Base-by-base conservation (phyloP, 2,329 filamentous ascomycete species). In the Colletotrichum cordylinicola region DNA sequence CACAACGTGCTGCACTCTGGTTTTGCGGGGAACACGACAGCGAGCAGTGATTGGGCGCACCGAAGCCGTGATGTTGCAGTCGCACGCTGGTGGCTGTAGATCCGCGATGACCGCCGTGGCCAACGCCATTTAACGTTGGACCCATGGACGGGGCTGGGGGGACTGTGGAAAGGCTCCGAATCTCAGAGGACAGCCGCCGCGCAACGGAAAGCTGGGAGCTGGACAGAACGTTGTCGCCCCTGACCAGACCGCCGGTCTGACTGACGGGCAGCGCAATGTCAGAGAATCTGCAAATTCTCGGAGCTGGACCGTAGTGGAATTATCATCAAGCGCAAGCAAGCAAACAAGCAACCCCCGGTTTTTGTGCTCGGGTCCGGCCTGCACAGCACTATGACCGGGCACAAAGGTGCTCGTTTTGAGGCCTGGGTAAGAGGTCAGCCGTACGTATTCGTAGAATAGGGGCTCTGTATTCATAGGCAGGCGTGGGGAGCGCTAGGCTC, bases 11-110 rank as follows among this genome's bases (percentile, higher is more conserved):
- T 37, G 37, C 37, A 18, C n/a, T 31, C 55, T 62, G 43, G 37
- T 58, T 48, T 60, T 75, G 70, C 73, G 73, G 72, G 72, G 69
- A 66, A 72, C 43, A 21, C 48, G 27, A 15, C 61, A 48, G 35
- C 48, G 33, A 24, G n/a, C 43, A 21, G 55, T 62, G 72, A 72
- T 72, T 67, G 69, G 62, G 62, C 39, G 52, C 31, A 15, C 61
- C 16, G n/a, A 33, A 55, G 68, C 62, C 27, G 21, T 43, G 35
- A 61, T 70, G 55, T 43, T 75, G 68, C 31, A 64, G 55, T 67
- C 12, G 52, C 61, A 67, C 62, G 21, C 43, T 37, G 43, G 43
- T 73, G 71, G 60, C 58, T 60, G 48, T 48, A 71, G 55, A 75
- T 73, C 58, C 70, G 70, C 58, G 64, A 64, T 68, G 70, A 13